phyloP scores from a whole-genome alignment of 352 stramenopile genomes.

The Phytopythium kandeliae region DNA sequence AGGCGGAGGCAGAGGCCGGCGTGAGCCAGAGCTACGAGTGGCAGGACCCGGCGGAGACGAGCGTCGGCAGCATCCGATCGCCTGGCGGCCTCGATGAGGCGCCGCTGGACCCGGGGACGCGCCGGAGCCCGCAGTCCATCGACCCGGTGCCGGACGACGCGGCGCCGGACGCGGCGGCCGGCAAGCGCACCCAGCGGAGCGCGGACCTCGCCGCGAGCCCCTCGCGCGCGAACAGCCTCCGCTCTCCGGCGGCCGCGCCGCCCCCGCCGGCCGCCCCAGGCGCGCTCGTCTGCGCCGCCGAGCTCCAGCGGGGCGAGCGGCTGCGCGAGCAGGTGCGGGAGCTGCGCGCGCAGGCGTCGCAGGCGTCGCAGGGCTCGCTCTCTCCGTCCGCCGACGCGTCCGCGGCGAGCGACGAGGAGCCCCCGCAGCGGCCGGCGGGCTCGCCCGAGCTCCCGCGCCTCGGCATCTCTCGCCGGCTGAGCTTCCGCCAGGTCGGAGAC shows the following conservation, averaged over 20 bases:
- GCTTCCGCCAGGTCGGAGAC: constrained; percentile 24
- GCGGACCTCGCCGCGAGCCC: not conserved
- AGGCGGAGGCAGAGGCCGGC: constrained; percentile 9
- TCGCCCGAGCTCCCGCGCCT: constrained; percentile 8
- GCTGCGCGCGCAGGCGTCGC: constrained; percentile 19
- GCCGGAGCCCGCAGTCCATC: constrained; percentile 53
- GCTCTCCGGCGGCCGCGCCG: not conserved
- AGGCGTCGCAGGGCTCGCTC: constrained; percentile 12
- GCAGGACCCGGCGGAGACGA: not conserved
- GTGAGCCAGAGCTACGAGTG: constrained; percentile 4
- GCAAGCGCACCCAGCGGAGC: constrained; percentile 1
- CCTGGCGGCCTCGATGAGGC: constrained; percentile 13
- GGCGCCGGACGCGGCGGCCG: constrained; percentile 3
- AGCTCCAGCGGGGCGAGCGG: constrained; percentile 24
- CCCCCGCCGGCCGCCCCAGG: not conserved
- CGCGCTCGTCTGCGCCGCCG: constrained; percentile 4
- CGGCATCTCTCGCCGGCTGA: constrained; percentile 26
- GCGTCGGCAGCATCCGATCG: not conserved
- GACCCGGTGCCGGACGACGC: constrained; percentile 23
- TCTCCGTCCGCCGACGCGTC: not conserved
- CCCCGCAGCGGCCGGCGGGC: not conserved
- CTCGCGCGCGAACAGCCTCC: not conserved
- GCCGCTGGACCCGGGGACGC: constrained; percentile 24
- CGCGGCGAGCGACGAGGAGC: not conserved
- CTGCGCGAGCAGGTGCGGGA: constrained; percentile 28